Evolutionary conservation across 2,329 filamentous ascomycete species (phyloP), one percentile per base, ranked within the genome.

Genomic region (Claviceps sp.): DNA sequence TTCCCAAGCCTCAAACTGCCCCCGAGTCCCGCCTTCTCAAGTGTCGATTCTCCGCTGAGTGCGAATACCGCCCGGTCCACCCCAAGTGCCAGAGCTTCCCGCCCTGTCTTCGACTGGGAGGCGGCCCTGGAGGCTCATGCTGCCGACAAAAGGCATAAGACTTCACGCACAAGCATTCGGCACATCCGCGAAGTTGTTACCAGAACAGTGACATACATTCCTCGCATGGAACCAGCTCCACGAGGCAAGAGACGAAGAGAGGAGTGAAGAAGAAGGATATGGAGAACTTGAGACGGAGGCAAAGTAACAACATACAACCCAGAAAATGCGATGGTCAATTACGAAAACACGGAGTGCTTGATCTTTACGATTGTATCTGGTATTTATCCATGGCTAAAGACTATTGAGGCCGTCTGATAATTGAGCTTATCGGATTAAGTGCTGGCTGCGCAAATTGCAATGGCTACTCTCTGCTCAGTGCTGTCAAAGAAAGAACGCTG

Each of bases 151-250:
- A 73, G 75, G 60, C 77, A 75, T 56, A 78, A 79, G 64, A 64
- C 75, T 16, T 72, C 78, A 42, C 77, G 76, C 58, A 81, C 82
- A 37, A 82, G 75, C 60, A 74, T 83, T 52, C 79, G 83, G 55
- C 77, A 85, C 63, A 89, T 96, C 54, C 77, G 88, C 51, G 89
- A 96, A 67, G 89, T 96, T 4, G 87, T 96, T 50, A 96, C 90
- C n/a, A 80, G 89, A 59, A 96, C 89, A 16, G 87, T 95, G 54
- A 95, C 88, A 42, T 95, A 94, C 69, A 95, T 87, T 65, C 85
- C 82, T 55, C 76, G 84, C 58, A 87, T 97, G 72, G 87, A 89
- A 58, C 87, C 90, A 24, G 89, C 90, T 40, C 91, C 89, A 7
- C 90, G 90, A 68, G 90, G 90, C 57, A 97, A 96, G 78, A 82